Evolutionary conservation across 305 asterid genomes (phyloP).

Genomic region (Fraxinus ornus): DNA sequence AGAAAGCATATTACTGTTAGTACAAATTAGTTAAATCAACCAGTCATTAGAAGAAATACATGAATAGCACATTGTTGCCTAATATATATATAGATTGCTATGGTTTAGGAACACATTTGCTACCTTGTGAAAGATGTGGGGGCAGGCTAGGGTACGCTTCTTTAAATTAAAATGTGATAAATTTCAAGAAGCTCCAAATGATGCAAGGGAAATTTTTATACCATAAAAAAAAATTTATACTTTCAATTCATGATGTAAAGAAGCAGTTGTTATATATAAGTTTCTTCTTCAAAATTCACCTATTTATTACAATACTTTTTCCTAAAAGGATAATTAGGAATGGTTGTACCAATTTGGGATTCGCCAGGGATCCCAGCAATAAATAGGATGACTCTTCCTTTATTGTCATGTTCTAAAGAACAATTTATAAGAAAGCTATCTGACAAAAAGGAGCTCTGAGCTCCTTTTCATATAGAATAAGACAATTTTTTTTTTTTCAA

Average conservation of each 20-base stretch:
- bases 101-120: not conserved
- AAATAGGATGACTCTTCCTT: not conserved
- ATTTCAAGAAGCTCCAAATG: not conserved
- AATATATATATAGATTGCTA: not conserved
- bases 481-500: not conserved
- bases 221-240: not conserved
- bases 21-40: constrained; percentile 8
- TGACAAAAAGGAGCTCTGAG: not conserved
- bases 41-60: not conserved
- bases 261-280: not conserved
- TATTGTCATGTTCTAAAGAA: not conserved
- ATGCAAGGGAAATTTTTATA: not conserved
- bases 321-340: not conserved
- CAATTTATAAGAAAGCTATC: not conserved
- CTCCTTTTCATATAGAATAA: not conserved
- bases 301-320: not conserved
- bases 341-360: not conserved
- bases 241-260: not conserved
- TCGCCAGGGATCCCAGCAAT: not conserved
- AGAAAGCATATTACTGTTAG: constrained; percentile 14
- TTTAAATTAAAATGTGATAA: not conserved
- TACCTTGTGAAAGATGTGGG: not conserved
- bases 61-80: not conserved
- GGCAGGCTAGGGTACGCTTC: not conserved
- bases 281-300: not conserved